Evolutionary conservation across 2,329 filamentous ascomycete species (phyloP), one percentile per base, ranked within the genome.

Genomic region (Diaporthe helianthi): DNA sequence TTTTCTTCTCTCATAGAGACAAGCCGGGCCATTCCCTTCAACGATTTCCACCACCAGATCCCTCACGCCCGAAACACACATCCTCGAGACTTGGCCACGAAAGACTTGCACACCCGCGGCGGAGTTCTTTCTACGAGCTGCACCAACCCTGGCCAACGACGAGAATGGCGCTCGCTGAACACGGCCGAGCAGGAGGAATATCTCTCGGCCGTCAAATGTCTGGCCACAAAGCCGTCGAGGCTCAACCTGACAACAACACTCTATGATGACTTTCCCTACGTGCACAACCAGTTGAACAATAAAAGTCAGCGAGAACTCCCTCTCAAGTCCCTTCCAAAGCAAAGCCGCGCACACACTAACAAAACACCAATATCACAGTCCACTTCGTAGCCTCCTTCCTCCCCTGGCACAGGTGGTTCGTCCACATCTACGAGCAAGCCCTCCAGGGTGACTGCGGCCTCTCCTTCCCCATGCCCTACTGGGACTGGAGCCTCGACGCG

Each of bases 191-290:
- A 63, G 17, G 44, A 49, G n/a, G 58, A 63, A 4, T 63, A 63
- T 13, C 24, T 63, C 29, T 63, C 58, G 8, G 58, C 58, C n/a
- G 58, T 63, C 1, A 47, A 36, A 22, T 63, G 58, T 31, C 58
- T 63, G 15, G 44, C 58, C 41, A 63, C 58, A 4, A 63, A 63
- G 26, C 58, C 58, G 69, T 77, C 49, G 29, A 71, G 9, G 75
- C 76, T 63, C 44, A 63, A 49, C 58, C 4, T 63, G 15, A 75
- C 76, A 1, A 53, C 71, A 46, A 77, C 69, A 17, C 69, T 75
- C 33, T 79, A 75, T 72, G 78, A 80, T 58, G 78, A 80, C 55
- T 70, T 80, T 4, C 73, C 77, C 33, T 78, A 76, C 19, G 69
- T 73, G 7, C 79, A 80, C 65, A 77, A 76, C 49, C 72, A 63